A percentile compares a stretch with the other conserved stretches of the same genome.
Conservation (phyloP, 2,329 filamentous ascomycete species). For the Cordyceps militaris region DNA sequence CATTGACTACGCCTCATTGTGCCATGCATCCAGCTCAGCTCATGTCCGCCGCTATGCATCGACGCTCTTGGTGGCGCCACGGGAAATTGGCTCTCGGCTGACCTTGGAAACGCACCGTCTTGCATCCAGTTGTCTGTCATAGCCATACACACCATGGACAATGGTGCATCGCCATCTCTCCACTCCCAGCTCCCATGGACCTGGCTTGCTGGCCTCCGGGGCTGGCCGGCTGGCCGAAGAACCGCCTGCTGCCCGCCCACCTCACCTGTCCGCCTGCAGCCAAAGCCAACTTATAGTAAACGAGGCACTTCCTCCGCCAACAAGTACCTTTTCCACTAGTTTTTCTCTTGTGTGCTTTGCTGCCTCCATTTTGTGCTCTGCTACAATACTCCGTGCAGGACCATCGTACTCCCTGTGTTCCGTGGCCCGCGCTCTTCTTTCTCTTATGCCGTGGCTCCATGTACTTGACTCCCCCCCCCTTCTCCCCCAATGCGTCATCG, state of each 20-base stretch:
- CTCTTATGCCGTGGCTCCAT: not conserved
- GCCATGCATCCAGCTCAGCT: not conserved
- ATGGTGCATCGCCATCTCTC: conserved; percentile 1
- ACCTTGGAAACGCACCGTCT: not conserved
- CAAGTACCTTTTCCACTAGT: not conserved
- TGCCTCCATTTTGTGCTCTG: not conserved
- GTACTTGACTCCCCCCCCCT: not conserved
- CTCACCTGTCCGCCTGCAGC: not conserved
- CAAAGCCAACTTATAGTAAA: not conserved
- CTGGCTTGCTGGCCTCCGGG: not conserved
- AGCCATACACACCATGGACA: not conserved
- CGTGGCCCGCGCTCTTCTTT: not conserved
- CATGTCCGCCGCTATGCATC: conserved; percentile 4
- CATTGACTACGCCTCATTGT: not conserved
- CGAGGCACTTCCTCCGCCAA: not conserved
- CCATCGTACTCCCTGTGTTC: not conserved
- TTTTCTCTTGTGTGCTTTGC: not conserved
- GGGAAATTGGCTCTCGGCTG: conserved; percentile 9
- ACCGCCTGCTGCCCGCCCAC: not conserved
- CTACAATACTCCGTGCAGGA: not conserved
- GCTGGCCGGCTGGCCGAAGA: not conserved
- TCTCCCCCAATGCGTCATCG: not conserved
- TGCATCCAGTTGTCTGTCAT: conserved; percentile 1
- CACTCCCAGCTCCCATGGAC: not conserved
- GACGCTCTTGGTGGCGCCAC: conserved; percentile 6